Base-by-base conservation (phyloP, 2,329 filamentous ascomycete genomes). In the Ceratocystis albifundus region DNA sequence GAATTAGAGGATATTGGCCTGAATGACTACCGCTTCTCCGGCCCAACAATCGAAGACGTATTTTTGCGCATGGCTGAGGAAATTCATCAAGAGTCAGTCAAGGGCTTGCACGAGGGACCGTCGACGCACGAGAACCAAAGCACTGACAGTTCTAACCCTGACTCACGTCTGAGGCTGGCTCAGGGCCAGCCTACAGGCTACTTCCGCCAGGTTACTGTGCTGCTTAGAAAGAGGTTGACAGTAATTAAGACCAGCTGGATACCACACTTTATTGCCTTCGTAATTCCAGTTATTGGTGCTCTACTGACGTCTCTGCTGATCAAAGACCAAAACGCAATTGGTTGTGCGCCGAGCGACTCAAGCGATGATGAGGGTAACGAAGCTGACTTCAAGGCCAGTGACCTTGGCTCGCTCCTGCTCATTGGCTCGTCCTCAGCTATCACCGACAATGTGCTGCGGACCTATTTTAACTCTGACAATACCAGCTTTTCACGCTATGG, bases 11-110 rank as follows among this genome's bases (percentile, higher is more conserved):
- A 79, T 0, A 77, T 80, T 1, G 84, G 84, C 0, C 80, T 95
- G 50, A 79, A 80, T 17, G 88, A 95, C 67, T 96, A 96, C 73
- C 86, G 91, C 67, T 88, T 96, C 70, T 88, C 88, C 17, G 90
- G 90, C 0, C 93, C 92, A 0, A 95, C 90, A 0, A 91, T 96
- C 50, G 93, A 96, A 73, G 91, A 96, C 70, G 91, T 96, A 0
- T 96, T 96, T 74, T 77, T 96, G 28, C 87, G 89, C 70, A 80
- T 96, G 48, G 90, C 91, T 0, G 89, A 93, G 72, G 91, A 96
- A 73, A 82, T 90, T 68, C 81, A 80, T 66, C 57, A 63, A 28
- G 63, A 67, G 22, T 67, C 68, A 2, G 64, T 65, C 44, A 41
- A 65, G 30, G 28, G 55, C 44, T 61, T 32, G 4, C 45, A 57